Evolutionary conservation across 164 flowering plant genomes (phyloP).

Genomic region (Sextonia rubra): DNA sequence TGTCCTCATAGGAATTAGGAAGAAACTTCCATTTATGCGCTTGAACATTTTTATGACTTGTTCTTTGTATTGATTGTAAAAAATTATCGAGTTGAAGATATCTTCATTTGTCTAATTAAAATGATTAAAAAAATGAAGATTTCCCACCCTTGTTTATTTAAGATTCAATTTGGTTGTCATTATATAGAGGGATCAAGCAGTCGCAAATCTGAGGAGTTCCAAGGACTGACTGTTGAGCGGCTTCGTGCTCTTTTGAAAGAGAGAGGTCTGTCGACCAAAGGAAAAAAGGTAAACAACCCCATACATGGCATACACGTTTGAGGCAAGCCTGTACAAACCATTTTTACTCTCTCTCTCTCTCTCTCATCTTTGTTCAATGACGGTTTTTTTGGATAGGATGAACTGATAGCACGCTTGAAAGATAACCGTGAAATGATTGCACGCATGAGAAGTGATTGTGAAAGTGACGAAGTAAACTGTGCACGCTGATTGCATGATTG

Average conservation of each 20-base stretch:
- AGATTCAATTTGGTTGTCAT: constrained; percentile 9
- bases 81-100: background rate
- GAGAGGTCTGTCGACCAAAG: constrained; percentile 56
- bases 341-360: no score
- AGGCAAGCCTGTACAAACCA: background rate
- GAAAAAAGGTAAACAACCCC: constrained; percentile 58
- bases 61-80: background rate
- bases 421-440: constrained; percentile 13
- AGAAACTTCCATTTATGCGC: background rate
- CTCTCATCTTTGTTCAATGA: no score
- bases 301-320: background rate
- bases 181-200: constrained; percentile 52
- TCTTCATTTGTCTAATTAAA: background rate
- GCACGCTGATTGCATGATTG: background rate
- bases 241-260: constrained; percentile 66
- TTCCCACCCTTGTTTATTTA: background rate
- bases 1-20: background rate
- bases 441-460: background rate
- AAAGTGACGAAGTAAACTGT: background rate
- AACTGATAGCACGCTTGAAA: constrained; percentile 55
- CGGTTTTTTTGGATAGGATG: background rate
- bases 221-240: constrained; percentile 64
- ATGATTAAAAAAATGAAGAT: no score
- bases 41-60: background rate
- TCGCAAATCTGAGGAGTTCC: constrained; percentile 35